These are phyloP conservation scores for Kuraishia cidri DNA, from an alignment of 805 yeast genomes.

Conservation along the genomic window DNA sequence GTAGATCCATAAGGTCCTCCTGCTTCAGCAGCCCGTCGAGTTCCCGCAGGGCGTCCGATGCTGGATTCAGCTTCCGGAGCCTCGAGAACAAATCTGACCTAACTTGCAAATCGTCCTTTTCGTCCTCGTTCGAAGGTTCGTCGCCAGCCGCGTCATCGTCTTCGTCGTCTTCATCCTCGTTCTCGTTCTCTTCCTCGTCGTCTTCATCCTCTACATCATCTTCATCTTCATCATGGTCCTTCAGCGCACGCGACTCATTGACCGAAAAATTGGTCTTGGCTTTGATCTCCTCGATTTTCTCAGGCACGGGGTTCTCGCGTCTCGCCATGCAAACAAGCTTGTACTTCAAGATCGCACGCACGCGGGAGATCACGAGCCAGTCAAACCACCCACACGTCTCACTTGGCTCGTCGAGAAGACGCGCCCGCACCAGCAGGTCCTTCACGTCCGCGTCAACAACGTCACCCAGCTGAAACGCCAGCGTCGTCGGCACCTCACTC, in stretches of 20 bases:
- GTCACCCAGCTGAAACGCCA: conserved; percentile 75
- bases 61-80: conserved; percentile 25
- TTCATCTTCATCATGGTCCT: conserved; percentile 2
- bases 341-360: conserved; percentile 64
- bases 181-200: conserved; percentile 22
- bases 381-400: conserved; percentile 78
- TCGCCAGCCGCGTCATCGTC: conserved; percentile 6
- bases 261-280: conserved; percentile 19
- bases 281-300: conserved; percentile 34
- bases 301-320: too few species aligned
- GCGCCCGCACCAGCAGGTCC: conserved; percentile 26
- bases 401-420: conserved; percentile 33
- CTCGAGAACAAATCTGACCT: conserved; percentile 19
- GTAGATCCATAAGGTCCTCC: conserved; percentile 8
- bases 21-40: conserved; percentile 31
- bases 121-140: conserved; percentile 4
- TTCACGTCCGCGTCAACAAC: conserved; percentile 56
- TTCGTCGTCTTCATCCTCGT: conserved; percentile 15
- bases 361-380: conserved; percentile 47
- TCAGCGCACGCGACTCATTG: conserved; percentile 11
- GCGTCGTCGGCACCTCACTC: conserved; percentile 51
- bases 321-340: conserved; percentile 57
- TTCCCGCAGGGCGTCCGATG: conserved; percentile 19
- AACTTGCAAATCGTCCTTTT: conserved; percentile 2
- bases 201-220: conserved; percentile 22